Evolutionary conservation across 2,329 filamentous ascomycete genomes (phyloP).

Genomic region (Fusarium sp.): DNA sequence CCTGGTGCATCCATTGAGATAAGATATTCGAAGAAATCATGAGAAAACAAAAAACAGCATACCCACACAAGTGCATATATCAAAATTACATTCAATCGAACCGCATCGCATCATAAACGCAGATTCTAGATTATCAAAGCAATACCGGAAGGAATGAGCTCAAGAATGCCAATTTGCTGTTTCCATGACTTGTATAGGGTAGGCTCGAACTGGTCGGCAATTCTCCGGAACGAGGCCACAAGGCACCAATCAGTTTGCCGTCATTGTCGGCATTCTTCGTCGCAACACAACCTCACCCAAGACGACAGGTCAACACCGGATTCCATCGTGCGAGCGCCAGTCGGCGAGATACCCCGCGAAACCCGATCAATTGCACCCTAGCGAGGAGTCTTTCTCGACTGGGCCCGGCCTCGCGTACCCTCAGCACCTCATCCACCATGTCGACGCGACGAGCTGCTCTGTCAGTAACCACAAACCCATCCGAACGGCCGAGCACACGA

Average conservation of each 20-base stretch:
- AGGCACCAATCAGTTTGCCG: slow-evolving; percentile 37
- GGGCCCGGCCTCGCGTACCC: slow-evolving; percentile 22
- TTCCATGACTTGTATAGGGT: background rate
- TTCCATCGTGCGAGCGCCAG: slow-evolving; percentile 26
- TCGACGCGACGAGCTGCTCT: slow-evolving; percentile 61
- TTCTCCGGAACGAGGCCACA: slow-evolving; percentile 37
- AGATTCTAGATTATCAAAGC: background rate
- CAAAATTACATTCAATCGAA: background rate
- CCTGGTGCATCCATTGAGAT: background rate
- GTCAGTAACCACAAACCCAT: slow-evolving; percentile 52
- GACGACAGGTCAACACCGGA: slow-evolving; percentile 18
- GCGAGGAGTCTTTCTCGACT: slow-evolving; percentile 32
- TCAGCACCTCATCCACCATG: slow-evolving; percentile 36
- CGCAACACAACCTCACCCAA: slow-evolving; percentile 24
- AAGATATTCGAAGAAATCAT: background rate
- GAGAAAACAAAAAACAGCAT: background rate
- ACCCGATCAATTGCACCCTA: slow-evolving; percentile 34
- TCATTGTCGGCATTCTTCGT: slow-evolving; percentile 34
- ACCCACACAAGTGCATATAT: background rate
- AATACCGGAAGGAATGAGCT: background rate
- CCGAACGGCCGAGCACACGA: slow-evolving; percentile 24
- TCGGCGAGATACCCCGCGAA: slow-evolving; percentile 24
- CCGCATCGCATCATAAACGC: too few species aligned
- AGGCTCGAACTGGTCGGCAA: slow-evolving; percentile 19
- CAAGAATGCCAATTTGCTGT: background rate